Evolutionary conservation across 2,329 filamentous ascomycete species (phyloP), one percentile per base, ranked within the genome.

Genomic region (Aspergillus texensis): DNA sequence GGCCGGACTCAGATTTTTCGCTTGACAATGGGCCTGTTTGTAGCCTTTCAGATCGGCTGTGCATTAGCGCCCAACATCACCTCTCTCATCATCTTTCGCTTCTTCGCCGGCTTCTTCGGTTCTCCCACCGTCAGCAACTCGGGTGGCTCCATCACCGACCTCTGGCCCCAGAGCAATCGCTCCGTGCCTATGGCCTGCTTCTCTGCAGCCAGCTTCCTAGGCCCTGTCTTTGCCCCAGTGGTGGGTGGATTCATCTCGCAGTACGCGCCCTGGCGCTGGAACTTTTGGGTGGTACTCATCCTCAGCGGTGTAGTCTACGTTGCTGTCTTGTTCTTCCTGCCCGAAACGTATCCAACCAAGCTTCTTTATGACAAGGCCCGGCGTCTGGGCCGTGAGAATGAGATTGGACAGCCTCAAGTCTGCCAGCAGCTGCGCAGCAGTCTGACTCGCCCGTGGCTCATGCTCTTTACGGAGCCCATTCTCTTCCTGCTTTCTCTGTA

Each of bases 151-250:
- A 84, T 87, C 62, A 83, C 85, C 6, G 86, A 88, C 68, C 84
- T 86, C 82, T 5, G 70, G 77, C 0, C 77, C 85, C 58, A 76
- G 85, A 30, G 24, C 16, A 50, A 30, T 11, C 46, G 46, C 16
- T 50, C 46, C 16, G 46, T 50, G 16, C 46, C 46, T 9, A 28
- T 50, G 16, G 46, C 46, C 12, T 50, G 26, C 16, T 50, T 50
- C 21, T 50, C 46, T 50, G 46, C 46, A 9, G 46, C 24, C 61
- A 85, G 85, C 59, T 65, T 74, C 63, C 85, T 76, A 73, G 86
- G 88, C 0, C 89, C 89, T 4, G 86, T 90, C 53, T 83, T 85
- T 9, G 86, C 86, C 62, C 88, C 88, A 5, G 91, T 90, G 72
- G 78, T 89, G 1, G 85, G 86, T 10, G 58, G 30, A 24, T 70